These are phyloP conservation scores for Penicillium argentinense DNA, from an alignment of 495 filamentous ascomycete genomes.

Conservation along the genomic window DNA sequence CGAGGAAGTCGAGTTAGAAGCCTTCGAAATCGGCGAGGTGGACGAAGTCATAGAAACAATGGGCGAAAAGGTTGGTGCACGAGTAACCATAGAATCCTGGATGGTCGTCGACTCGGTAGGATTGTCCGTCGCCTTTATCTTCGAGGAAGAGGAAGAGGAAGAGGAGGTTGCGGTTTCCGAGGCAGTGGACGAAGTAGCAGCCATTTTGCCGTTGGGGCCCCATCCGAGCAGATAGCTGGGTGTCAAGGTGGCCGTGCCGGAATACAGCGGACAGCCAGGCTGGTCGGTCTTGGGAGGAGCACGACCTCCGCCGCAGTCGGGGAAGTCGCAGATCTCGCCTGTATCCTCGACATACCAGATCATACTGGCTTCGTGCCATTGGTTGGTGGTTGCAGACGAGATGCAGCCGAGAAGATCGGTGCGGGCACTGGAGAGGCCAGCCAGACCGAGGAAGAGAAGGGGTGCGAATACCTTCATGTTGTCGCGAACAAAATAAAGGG, in stretches of 20 bases:
- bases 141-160: slow-evolving; percentile 1
- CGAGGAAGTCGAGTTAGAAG: slow-evolving; percentile 9
- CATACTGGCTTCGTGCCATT: slow-evolving; percentile 40
- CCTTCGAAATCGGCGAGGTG: slow-evolving; percentile 8
- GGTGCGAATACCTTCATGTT: slow-evolving; percentile 29
- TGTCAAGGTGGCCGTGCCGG: slow-evolving; percentile 53
- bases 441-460: slow-evolving; percentile 22
- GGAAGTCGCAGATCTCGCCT: slow-evolving; percentile 59
- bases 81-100: slow-evolving; percentile 14
- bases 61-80: slow-evolving; percentile 14
- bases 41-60: slow-evolving; percentile 16
- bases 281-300: slow-evolving; percentile 60
- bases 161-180: slow-evolving; percentile 11
- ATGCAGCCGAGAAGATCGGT: slow-evolving; percentile 32
- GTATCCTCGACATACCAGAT: slow-evolving; percentile 55
- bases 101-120: slow-evolving; percentile 8
- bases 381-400: slow-evolving; percentile 27
- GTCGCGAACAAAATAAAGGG: too few relatives aligned
- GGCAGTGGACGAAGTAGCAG: slow-evolving; percentile 16
- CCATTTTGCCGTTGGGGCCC: slow-evolving; percentile 26
- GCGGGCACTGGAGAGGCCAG: slow-evolving; percentile 18
- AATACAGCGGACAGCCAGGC: slow-evolving; percentile 59
- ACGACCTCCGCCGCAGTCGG: slow-evolving; percentile 65
- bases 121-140: background rate
- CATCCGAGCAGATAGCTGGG: slow-evolving; percentile 49